These are phyloP conservation scores for Iberis pinnata DNA, from an alignment of 345 rosid species.

Conservation along the genomic window DNA sequence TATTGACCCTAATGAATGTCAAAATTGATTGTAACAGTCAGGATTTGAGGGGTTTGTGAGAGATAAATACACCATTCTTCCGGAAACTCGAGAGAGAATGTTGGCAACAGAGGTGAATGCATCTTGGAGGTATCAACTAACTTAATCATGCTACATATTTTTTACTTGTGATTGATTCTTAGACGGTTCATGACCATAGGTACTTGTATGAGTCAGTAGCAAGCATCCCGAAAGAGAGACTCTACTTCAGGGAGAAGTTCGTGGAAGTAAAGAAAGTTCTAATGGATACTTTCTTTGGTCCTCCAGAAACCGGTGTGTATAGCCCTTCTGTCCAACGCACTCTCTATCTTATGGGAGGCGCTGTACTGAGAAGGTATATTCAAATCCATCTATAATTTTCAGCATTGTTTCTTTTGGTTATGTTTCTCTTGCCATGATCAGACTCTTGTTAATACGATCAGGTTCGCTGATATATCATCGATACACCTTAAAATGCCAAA, in stretches of 20 bases:
- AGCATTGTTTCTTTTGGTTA: not conserved
- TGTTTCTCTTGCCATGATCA: not conserved
- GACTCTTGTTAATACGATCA: conserved; percentile 31
- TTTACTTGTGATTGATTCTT: conserved; percentile 9
- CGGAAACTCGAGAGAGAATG: conserved; percentile 85
- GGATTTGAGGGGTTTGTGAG: conserved; percentile 89
- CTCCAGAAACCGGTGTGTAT: conserved; percentile 74
- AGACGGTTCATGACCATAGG: conserved; percentile 39
- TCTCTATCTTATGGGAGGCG: conserved; percentile 71
- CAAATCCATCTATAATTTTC: not conserved
- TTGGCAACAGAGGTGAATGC: conserved; percentile 87
- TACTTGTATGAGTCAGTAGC: conserved; percentile 59
- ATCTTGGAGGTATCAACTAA: conserved; percentile 62
- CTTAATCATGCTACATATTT: not conserved
- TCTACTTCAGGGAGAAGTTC: conserved; percentile 60
- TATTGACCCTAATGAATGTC: not conserved
- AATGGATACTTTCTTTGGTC: conserved; percentile 69
- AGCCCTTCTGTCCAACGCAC: conserved; percentile 97
- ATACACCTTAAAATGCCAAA: conserved; percentile 83
- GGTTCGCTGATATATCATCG: conserved; percentile 63
- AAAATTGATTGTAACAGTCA: conserved; percentile 58
- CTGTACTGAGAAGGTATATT: conserved; percentile 61
- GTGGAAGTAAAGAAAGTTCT: conserved; percentile 51
- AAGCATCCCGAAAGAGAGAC: conserved; percentile 48
- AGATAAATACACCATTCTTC: conserved; percentile 80